Base-by-base conservation (phyloP, 2,329 filamentous ascomycete species). In the Phyllosticta citrichinensis region DNA sequence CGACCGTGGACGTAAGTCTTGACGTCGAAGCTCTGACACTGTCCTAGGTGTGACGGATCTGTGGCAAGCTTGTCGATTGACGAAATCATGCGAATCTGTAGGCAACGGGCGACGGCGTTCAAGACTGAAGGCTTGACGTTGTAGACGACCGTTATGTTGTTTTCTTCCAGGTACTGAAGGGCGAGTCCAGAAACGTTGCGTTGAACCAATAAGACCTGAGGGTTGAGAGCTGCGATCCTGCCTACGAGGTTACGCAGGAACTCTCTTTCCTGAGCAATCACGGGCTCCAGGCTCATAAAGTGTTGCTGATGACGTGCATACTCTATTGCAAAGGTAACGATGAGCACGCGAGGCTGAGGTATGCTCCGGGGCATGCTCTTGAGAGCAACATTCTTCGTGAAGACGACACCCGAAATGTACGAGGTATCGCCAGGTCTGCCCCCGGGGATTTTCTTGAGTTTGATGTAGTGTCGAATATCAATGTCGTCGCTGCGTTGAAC, bases 71-170 rank as follows among this genome's bases (percentile, higher is more conserved):
- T 96, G 70, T 99, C 94, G 67, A 97, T 85, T 0, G 94, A 97
- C 6, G 93, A 93, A 63, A 97, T 93, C 68, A 97, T 90, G 54
- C 89, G 87, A 0, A 93, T 95, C 69, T 95, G 89, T 1, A 92
- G 91, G 67, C 92, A 97, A 60, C 94, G 84, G 3, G 94, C 90
- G 1, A 99, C 93, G 2, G 95, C 94, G 69, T 96, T 93, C 62
- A 99, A 87, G 12, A 99, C 94, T 0, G 93, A 95, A 35, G 90
- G 86, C 71, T 99, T 99, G 68, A 99, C 93, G 73, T 99, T 97
- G 77, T 94, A 96, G 0, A 88, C 92, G 12, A 97, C 95, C 2
- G 93, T 88, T 64, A 99, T 95, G 62, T 91, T 89, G 11, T 90
- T 90, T 67, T 94, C 87, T 20, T 91, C 87, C 1, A 99, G 80